Percentiles rank a stretch among this genome's conserved stretches.
Conservation (phyloP, 176 grass and related monocot genomes). For the Bolboschoenus planiculmis region DNA sequence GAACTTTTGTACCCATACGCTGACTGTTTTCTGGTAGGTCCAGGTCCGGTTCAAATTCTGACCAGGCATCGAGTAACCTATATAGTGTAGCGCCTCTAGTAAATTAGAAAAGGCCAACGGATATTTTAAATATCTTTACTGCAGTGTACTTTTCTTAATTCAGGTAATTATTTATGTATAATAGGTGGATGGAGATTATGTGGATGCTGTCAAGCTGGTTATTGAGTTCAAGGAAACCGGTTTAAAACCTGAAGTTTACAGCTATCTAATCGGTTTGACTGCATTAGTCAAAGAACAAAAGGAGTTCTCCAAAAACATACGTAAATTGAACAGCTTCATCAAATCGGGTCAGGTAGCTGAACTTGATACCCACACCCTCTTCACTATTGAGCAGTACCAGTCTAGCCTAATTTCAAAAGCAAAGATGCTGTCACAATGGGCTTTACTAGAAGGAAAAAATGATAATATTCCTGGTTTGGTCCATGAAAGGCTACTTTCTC, state of each 20-base stretch:
- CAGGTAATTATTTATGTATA: slow-evolving; percentile 22
- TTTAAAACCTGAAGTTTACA: slow-evolving; percentile 76
- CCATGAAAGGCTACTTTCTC: slow-evolving; percentile 70
- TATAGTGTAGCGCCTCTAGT: neutral
- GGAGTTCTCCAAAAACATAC: slow-evolving; percentile 76
- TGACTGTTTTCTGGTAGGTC: neutral
- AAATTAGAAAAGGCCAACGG: neutral
- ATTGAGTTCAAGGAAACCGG: slow-evolving; percentile 74
- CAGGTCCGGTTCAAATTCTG: neutral
- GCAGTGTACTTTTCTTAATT: neutral
- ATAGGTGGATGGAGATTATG: slow-evolving; percentile 77
- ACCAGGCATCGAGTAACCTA: neutral
- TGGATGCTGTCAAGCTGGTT: slow-evolving; percentile 58
- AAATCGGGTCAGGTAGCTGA: slow-evolving; percentile 43
- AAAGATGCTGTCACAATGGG: slow-evolving; percentile 75
- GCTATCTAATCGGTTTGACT: slow-evolving; percentile 82
- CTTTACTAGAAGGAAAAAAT: slow-evolving; percentile 48
- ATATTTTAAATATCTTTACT: neutral
- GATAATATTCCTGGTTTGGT: slow-evolving; percentile 50
- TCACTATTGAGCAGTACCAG: slow-evolving; percentile 47
- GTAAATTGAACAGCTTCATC: slow-evolving; percentile 64
- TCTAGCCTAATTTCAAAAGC: slow-evolving; percentile 54
- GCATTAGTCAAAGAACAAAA: slow-evolving; percentile 96
- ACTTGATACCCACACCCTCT: slow-evolving; percentile 46
- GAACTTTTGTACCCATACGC: neutral